These are phyloP conservation scores for Lepiota brunneoincarnata DNA, from an alignment of 768 basidiomycete genomes.

Conservation along the genomic window DNA sequence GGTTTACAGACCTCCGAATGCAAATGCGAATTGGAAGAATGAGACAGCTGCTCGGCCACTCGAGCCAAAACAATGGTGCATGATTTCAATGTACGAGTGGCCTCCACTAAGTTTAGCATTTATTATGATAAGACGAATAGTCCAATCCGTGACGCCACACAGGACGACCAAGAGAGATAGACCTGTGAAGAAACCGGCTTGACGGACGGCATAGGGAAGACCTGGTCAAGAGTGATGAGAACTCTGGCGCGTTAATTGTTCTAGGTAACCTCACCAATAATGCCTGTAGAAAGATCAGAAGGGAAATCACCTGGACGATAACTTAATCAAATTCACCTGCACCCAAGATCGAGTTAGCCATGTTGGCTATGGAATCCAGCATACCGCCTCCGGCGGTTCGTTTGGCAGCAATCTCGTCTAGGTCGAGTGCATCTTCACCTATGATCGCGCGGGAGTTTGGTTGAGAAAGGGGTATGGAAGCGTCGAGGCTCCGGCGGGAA, in stretches of 20 bases:
- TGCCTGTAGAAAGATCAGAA: constrained; percentile 41
- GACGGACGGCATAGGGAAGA: constrained; percentile 89
- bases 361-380: constrained; percentile 82
- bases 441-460: constrained; percentile 30
- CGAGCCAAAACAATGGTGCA: constrained; percentile 89
- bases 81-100: constrained; percentile 90
- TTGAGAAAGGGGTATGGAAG: constrained; percentile 44
- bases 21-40: constrained; percentile 97
- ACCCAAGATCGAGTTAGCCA: constrained; percentile 95
- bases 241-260: neutral
- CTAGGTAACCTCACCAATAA: constrained; percentile 54
- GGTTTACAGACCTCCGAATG: constrained; percentile 76
- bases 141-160: constrained; percentile 93
- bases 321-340: constrained; percentile 56
- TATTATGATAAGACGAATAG: constrained; percentile 91
- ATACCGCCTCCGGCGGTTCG: constrained; percentile 68
- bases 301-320: constrained; percentile 14
- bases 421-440: constrained; percentile 45
- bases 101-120: constrained; percentile 96
- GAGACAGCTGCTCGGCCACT: constrained; percentile 93
- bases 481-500: constrained; percentile 54
- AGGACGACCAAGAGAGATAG: constrained; percentile 77
- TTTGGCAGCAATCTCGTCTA: constrained; percentile 73
- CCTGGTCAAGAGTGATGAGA: constrained; percentile 39
- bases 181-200: constrained; percentile 92